phyloP scores from a whole-genome alignment of 257 asterid species.

The Nicotiana benthamiana region DNA sequence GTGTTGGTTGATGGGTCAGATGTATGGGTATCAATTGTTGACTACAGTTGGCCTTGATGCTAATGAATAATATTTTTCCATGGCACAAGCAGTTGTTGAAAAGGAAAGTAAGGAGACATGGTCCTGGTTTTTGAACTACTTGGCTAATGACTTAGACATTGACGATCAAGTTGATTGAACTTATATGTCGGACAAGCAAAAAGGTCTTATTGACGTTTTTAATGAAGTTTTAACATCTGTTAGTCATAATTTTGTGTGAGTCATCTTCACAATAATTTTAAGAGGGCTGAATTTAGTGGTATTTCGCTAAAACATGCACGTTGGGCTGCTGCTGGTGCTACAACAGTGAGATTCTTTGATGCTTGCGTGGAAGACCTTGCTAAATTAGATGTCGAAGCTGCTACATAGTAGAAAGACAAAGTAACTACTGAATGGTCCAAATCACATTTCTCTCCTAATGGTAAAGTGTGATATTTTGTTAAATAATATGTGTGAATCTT shows the following conservation, averaged over 20 bases:
- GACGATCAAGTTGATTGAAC: background rate
- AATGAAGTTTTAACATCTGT: background rate
- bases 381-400: no score
- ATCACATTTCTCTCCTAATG: no score
- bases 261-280: no score
- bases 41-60: slow-evolving; percentile 1
- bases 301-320: no score
- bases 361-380: no score
- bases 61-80: background rate
- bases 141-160: background rate
- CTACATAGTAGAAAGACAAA: no score
- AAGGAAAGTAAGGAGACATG: slow-evolving; percentile 5
- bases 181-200: slow-evolving; percentile 16
- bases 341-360: no score
- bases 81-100: slow-evolving; percentile 9
- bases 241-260: background rate
- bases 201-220: slow-evolving; percentile 2
- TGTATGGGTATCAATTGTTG: background rate
- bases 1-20: background rate
- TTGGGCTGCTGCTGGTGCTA: no score
- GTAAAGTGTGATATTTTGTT: no score
- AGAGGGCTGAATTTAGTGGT: no score
- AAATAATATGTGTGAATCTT: no score
- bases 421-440: no score
- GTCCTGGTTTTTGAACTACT: background rate